Conservation (phyloP, 108 stramenopile species). For the Stephanodiscus triporus region DNA sequence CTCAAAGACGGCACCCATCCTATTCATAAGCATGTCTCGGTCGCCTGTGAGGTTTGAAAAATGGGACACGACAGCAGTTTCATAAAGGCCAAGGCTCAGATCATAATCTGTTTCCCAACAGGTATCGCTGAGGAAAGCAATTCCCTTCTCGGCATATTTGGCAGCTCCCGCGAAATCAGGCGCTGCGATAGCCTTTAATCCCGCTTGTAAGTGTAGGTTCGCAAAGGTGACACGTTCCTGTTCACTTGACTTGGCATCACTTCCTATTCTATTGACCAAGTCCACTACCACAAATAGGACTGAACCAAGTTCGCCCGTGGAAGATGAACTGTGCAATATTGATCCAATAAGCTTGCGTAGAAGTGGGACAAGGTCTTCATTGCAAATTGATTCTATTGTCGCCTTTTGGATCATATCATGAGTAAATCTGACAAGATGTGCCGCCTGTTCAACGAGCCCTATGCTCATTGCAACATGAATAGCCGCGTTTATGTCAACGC, state of each 20-base stretch:
- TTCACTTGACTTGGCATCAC: neutral
- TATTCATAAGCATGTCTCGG: conserved; percentile 2
- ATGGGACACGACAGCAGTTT: conserved; percentile 13
- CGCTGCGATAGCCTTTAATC: conserved; percentile 19
- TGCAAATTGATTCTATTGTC: conserved; percentile 6
- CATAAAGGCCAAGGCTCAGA: conserved; percentile 27
- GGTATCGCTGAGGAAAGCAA: conserved; percentile 19
- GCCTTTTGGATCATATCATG: conserved; percentile 39
- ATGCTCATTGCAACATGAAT: neutral
- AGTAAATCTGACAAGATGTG: conserved; percentile 17
- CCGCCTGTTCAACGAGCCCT: conserved; percentile 23
- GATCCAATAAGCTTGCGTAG: conserved; percentile 16
- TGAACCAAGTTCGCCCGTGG: conserved; percentile 3
- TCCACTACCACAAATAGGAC: conserved; percentile 29
- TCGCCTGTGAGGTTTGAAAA: conserved; percentile 14
- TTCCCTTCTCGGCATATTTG: conserved; percentile 28
- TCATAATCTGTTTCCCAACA: conserved; percentile 38
- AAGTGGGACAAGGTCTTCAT: conserved; percentile 9
- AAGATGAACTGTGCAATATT: conserved; percentile 15
- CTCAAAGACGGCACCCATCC: conserved; percentile 20
- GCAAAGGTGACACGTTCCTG: conserved; percentile 23
- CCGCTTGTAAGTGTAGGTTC: conserved; percentile 19
- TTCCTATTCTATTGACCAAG: conserved; percentile 28
- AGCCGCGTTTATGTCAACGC: conserved; percentile 19
- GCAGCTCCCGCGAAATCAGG: conserved; percentile 25